Conservation (phyloP, 257 asterid species). For the Solanum appendiculatum region DNA sequence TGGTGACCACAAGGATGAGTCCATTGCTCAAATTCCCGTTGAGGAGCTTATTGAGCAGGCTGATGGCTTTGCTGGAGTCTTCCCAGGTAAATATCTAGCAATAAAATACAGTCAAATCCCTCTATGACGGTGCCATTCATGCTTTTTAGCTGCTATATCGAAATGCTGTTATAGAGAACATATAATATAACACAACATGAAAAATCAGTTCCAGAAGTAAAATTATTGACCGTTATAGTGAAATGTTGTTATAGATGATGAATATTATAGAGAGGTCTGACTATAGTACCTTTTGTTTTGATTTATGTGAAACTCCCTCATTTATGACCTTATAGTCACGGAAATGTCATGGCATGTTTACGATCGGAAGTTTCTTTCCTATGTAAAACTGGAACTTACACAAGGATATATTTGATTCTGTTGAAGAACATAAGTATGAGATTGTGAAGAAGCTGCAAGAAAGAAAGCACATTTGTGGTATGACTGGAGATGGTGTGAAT, state of each 20-base stretch:
- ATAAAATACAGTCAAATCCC: background rate
- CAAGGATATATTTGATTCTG: background rate
- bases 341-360: background rate
- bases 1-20: slow-evolving; percentile 50
- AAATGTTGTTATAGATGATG: background rate
- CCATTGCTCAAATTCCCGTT: slow-evolving; percentile 43
- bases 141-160: background rate
- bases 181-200: background rate
- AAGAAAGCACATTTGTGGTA: slow-evolving; percentile 67
- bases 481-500: slow-evolving; percentile 88
- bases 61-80: slow-evolving; percentile 86
- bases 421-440: slow-evolving; percentile 71
- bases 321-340: background rate
- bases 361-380: background rate
- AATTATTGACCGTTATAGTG: background rate
- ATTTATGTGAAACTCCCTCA: background rate
- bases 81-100: slow-evolving; percentile 46
- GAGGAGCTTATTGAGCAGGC: slow-evolving; percentile 75
- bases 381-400: background rate
- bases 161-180: background rate
- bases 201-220: background rate
- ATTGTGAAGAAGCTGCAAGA: slow-evolving; percentile 70
- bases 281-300: background rate
- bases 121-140: background rate
- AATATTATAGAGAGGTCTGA: background rate